A percentile compares a stretch with the other conserved stretches of the same genome.
These are phyloP conservation scores for Paraurostyla sp. DNA, from an alignment of 73 alveolate species.

Conservation along the genomic window DNA sequence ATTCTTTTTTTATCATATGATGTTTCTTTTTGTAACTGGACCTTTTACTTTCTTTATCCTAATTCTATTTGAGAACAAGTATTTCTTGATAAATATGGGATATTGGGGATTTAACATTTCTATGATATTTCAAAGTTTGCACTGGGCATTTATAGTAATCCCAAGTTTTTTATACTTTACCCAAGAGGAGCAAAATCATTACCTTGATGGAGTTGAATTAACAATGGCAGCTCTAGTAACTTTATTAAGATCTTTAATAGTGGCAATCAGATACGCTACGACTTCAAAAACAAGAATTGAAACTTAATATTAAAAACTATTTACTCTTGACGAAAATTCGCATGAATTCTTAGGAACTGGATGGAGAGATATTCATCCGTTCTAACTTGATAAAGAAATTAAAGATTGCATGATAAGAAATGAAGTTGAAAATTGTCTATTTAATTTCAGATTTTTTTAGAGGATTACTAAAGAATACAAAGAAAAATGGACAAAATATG, in stretches of 20 bases:
- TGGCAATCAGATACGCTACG: slow-evolving; percentile 21
- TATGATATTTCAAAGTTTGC: background rate
- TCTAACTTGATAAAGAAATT: background rate
- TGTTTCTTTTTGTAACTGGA: background rate
- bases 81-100: slow-evolving; percentile 1
- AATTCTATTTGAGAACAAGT: background rate
- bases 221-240: background rate
- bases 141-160: background rate
- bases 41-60: background rate
- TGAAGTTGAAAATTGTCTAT: slow-evolving; percentile 18
- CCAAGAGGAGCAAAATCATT: background rate
- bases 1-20: background rate
- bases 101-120: background rate
- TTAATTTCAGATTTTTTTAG: background rate
- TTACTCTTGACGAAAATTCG: background rate
- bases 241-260: background rate
- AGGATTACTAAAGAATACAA: background rate
- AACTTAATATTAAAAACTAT: background rate
- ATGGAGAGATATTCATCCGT: background rate
- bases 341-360: slow-evolving; percentile 21
- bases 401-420: slow-evolving; percentile 37
- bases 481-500: background rate
- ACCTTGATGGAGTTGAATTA: background rate
- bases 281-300: slow-evolving; percentile 6
- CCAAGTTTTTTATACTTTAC: background rate